Base-by-base conservation (phyloP, 2,329 filamentous ascomycete species). In the Zymoseptoria crescenta region DNA sequence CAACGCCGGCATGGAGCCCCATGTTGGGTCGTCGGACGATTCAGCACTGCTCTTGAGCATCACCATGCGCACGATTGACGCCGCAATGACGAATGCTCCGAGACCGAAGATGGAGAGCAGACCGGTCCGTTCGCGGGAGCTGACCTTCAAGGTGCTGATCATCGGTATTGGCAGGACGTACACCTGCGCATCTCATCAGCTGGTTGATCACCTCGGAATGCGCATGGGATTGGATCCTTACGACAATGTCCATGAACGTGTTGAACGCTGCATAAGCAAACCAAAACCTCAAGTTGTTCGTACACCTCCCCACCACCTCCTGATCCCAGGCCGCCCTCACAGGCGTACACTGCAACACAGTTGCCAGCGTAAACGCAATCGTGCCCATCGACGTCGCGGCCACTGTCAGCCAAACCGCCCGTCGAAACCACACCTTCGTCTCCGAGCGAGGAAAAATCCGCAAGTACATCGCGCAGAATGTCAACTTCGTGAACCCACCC, bases 81-180 rank as follows among this genome's bases (percentile, higher is more conserved):
- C 68, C 10, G 64, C 65, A 29, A 69, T 69, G 19, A 65, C 65
- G 52, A 69, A 69, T 10, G 61, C 62, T 10, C 67, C 68, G 1
- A 69, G 63, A 19, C 49, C 48, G 55, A 69, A 69, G 20, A 68
- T 61, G 6, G 65, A 57, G 19, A 66, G 57, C 2, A 69, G 52
- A 3, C 68, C 68, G 41, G 56, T 52, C 52, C 64, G 69, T 19
- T 64, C 63, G 6, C 56, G 54, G 8, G 56, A 41, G n/a, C 58
- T 54, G n/a, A 69, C 62, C 41, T 67, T 65, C 4, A 72, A 56
- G 3, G 51, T 64, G 41, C 59, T 57, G 35, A 72, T 64, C 16
- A 67, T 55, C 1, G 68, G 68, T 16, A 72, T 64, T 2, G 69
- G 70, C 9, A 72, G 60, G 45, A 65, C 21, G 61, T 64, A 71